These are phyloP conservation scores for Nemophila menziesii DNA, from an alignment of 257 asterid genomes.

Conservation along the genomic window DNA sequence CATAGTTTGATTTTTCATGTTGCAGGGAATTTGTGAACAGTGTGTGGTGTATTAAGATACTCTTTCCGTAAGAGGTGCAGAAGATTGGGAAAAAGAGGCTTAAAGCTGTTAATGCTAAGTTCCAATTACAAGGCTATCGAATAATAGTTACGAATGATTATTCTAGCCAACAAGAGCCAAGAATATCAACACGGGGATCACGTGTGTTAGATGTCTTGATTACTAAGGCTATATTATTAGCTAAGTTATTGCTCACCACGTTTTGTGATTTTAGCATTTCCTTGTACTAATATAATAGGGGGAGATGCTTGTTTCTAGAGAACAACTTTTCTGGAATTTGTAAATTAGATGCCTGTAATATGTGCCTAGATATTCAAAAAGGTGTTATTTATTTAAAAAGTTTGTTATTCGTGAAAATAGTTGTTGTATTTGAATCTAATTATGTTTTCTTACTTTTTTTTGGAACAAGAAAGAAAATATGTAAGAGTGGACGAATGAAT, in stretches of 20 bases:
- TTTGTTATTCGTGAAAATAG: neutral
- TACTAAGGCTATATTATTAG: constrained; percentile 17
- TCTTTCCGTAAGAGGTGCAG: constrained; percentile 80
- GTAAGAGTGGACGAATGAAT: no score
- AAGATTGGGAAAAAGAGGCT: constrained; percentile 61
- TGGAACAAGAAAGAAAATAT: no score
- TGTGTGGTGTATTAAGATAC: constrained; percentile 68
- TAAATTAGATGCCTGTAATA: neutral
- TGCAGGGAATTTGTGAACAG: constrained; percentile 69
- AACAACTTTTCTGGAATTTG: neutral
- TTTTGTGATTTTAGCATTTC: neutral
- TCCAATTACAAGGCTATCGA: constrained; percentile 31
- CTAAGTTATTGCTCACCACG: neutral
- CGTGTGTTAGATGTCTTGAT: constrained; percentile 48
- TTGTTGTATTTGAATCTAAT: no score
- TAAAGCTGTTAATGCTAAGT: constrained; percentile 44
- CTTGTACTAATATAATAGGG: neutral
- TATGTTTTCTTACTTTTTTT: no score
- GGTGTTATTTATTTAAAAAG: no score
- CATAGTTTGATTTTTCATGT: neutral
- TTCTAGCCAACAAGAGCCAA: constrained; percentile 29
- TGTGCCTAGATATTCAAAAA: neutral
- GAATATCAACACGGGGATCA: constrained; percentile 36
- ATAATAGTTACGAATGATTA: constrained; percentile 38
- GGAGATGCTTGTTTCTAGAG: neutral